Conservation (phyloP, 805 yeast genomes). For the Hanseniaspora valbyensis region DNA sequence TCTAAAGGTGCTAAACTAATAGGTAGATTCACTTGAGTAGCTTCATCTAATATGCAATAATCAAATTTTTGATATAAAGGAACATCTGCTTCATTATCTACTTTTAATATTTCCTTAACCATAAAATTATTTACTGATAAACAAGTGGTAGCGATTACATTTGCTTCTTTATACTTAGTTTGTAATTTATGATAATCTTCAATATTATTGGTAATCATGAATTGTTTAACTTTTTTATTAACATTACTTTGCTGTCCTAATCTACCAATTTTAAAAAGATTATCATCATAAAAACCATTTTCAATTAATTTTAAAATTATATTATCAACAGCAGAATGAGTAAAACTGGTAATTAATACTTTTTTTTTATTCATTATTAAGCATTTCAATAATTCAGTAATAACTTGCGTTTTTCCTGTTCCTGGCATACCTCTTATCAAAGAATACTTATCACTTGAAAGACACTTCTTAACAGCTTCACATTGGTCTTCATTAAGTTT, state of each 20-base stretch:
- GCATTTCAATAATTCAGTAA: conserved; percentile 57
- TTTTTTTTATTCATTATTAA: conserved; percentile 47
- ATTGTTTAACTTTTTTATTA: conserved; percentile 41
- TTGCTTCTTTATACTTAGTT: conserved; percentile 41
- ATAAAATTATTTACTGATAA: conserved; percentile 59
- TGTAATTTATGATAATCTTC: conserved; percentile 30
- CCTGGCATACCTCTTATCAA: conserved; percentile 96
- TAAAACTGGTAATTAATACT: conserved; percentile 72
- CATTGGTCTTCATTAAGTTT: conserved; percentile 61
- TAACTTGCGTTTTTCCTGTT: conserved; percentile 88
- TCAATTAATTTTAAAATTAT: conserved; percentile 61
- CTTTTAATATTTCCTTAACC: conserved; percentile 29
- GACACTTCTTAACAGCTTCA: conserved; percentile 52
- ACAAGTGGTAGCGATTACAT: conserved; percentile 82
- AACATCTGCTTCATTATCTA: conserved; percentile 24
- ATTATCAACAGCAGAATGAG: conserved; percentile 94
- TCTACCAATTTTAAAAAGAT: conserved; percentile 41
- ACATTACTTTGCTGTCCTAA: conserved; percentile 61
- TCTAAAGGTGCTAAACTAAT: conserved; percentile 79
- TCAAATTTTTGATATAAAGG: conserved; percentile 49
- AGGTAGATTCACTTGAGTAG: conserved; percentile 90
- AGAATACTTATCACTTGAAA: conserved; percentile 61
- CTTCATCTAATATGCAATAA: conserved; percentile 91
- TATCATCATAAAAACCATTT: conserved; percentile 25
- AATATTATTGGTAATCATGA: conserved; percentile 31